phyloP scores from a whole-genome alignment of 163 green algal genomes.

The Scenedesmus sp. region DNA sequence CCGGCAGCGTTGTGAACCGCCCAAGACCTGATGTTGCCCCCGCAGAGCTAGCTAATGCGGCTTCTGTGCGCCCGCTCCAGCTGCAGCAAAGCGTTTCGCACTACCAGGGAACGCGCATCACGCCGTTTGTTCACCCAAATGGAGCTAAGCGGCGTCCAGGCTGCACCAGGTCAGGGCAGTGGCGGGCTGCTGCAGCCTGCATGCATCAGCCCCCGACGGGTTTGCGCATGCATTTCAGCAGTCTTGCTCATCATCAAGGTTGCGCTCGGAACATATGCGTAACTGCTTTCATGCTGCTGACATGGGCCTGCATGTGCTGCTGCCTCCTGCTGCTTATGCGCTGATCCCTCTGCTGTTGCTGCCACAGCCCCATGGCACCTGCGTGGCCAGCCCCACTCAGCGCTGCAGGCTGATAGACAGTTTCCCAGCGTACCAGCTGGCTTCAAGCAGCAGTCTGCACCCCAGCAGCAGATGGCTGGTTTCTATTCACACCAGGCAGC shows the following conservation, averaged over 20 bases:
- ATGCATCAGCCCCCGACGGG: background rate
- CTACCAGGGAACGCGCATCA: background rate
- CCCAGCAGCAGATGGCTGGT: background rate
- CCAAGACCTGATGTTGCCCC: background rate
- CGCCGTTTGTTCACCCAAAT: background rate
- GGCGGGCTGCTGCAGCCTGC: slow-evolving; percentile 9
- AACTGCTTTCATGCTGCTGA: background rate
- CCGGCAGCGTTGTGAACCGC: background rate
- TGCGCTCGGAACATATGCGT: background rate
- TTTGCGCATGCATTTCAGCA: background rate
- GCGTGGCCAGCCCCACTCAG: background rate
- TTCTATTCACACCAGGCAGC: background rate
- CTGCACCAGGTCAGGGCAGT: slow-evolving; percentile 1
- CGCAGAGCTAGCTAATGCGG: background rate
- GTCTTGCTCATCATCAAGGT: background rate
- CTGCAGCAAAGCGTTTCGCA: background rate
- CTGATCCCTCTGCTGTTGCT: background rate
- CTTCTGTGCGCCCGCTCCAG: background rate
- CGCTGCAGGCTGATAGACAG: background rate
- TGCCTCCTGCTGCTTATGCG: background rate
- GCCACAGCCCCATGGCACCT: background rate
- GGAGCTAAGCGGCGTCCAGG: background rate
- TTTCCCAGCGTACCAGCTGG: background rate
- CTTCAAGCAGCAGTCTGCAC: slow-evolving; percentile 14
- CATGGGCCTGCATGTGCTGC: background rate